These are phyloP conservation scores for Pelargonium nanum DNA, from an alignment of 345 rosid species.

Conservation along the genomic window DNA sequence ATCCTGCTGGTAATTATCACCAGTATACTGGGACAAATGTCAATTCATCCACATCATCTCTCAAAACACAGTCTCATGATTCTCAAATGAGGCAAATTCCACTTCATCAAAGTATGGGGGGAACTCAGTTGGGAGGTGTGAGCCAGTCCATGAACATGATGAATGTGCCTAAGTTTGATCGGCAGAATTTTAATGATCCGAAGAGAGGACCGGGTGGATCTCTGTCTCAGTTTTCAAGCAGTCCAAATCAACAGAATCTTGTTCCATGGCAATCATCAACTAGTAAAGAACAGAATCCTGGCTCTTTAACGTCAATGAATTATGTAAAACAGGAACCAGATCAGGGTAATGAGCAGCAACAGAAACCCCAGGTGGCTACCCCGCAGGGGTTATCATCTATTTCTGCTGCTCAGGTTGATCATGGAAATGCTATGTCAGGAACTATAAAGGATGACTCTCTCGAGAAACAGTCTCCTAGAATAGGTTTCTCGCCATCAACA, in stretches of 20 bases:
- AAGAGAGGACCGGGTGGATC: slow-evolving; percentile 46
- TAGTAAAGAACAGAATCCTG: slow-evolving; percentile 35
- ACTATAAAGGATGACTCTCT: slow-evolving; percentile 41
- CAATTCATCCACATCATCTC: slow-evolving; percentile 38
- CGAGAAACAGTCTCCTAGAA: slow-evolving; percentile 55
- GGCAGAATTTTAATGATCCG: slow-evolving; percentile 44
- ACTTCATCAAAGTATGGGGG: slow-evolving; percentile 44
- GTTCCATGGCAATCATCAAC: slow-evolving; percentile 47
- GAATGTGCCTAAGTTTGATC: slow-evolving; percentile 55
- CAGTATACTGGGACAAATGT: slow-evolving; percentile 46
- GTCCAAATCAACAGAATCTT: slow-evolving; percentile 39
- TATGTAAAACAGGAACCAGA: slow-evolving; percentile 68
- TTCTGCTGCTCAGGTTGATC: slow-evolving; percentile 32
- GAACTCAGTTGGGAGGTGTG: slow-evolving; percentile 43
- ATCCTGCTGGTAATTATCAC: slow-evolving; percentile 37
- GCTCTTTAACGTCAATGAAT: slow-evolving; percentile 28
- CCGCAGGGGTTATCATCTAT: slow-evolving; percentile 17
- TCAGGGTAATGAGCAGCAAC: slow-evolving; percentile 46
- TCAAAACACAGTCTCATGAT: slow-evolving; percentile 61
- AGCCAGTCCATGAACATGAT: slow-evolving; percentile 38
- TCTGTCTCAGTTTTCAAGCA: slow-evolving; percentile 38
- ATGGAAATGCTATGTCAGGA: slow-evolving; percentile 34
- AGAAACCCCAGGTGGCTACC: slow-evolving; percentile 24
- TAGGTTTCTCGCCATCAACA: slow-evolving; percentile 33
- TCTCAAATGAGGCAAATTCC: slow-evolving; percentile 51